Evolutionary conservation across 108 stramenopile genomes (phyloP), one percentile per base, ranked within the genome.

Genomic region (Pseudonitzschia pungens): DNA sequence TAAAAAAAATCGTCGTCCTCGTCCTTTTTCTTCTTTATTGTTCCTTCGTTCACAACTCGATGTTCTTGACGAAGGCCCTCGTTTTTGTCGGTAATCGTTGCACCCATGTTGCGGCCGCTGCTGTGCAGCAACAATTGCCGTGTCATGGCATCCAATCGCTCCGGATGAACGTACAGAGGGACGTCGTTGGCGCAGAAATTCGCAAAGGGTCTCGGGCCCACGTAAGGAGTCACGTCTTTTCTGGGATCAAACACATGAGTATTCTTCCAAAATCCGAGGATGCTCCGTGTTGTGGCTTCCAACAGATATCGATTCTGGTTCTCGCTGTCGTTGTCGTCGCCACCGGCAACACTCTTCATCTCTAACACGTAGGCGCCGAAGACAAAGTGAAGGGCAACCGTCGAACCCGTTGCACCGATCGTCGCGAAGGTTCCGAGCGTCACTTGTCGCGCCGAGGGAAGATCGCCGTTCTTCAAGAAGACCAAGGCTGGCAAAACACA

Each of bases 131-230:
- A 68, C 51, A 80, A 65, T 20, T 67, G 77, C 40, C 89, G 80
- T n/a, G 86, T 72, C 15, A 72, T 42, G 18, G 76, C 54, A 74
- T 89, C 80, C 44, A 95, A 50, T 5, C 88, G 28, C 66, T 96
- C 89, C 4, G 91, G 89, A 75, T 96, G 94, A 2, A 90, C 78
- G 72, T 90, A 96, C 69, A 91, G 71, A 4, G 72, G 65, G 15
- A 82, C 81, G 40, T 69, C 58, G 3, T 84, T 85, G 31, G 78
- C 91, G 36, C 85, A 57, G 74, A 96, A 93, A 69, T 96, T 96
- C 58, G 91, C 92, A 75, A 96, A 93, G 24, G 94, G 94, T 14
- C 92, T 84, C 57, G 65, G 68, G 24, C 78, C 88, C 36, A 65
- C 69, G 31, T 87, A 84, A 12, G 78, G 69, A 20, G 80, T 74